Evolutionary conservation across 2,329 filamentous ascomycete species (phyloP).

Genomic region (Apiospora saccharicola): DNA sequence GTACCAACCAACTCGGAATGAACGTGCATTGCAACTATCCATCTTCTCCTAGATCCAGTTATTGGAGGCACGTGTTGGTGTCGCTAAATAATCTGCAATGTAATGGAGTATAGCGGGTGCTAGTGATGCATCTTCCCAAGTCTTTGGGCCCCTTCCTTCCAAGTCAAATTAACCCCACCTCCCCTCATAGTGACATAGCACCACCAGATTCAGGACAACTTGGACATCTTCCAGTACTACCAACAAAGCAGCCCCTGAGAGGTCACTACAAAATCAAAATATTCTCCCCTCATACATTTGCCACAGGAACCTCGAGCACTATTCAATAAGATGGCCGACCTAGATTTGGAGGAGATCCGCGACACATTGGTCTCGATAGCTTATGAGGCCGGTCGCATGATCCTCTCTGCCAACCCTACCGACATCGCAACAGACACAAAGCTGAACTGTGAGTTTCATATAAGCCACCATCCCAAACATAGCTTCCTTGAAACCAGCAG

Average conservation of each 20-base stretch:
- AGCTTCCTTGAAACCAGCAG: background rate
- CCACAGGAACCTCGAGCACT: background rate
- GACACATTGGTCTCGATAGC: conserved; percentile 67
- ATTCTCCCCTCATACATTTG: background rate
- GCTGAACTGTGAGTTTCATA: conserved; percentile 63
- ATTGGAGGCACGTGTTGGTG: background rate
- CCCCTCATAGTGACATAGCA: background rate
- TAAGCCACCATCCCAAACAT: background rate
- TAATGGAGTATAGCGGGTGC: background rate
- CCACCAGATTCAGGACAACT: background rate
- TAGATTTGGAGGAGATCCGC: conserved; percentile 68
- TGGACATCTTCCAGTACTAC: background rate
- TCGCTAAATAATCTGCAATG: background rate
- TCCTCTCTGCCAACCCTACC: conserved; percentile 66
- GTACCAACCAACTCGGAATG: background rate
- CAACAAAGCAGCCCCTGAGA: background rate
- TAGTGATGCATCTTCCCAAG: background rate
- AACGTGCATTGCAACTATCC: background rate
- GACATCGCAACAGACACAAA: conserved; percentile 66
- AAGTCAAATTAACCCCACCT: conserved; percentile 7
- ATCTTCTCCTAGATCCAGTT: background rate
- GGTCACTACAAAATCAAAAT: background rate
- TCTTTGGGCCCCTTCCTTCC: background rate
- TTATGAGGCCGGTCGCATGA: conserved; percentile 70
- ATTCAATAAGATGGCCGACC: conserved; percentile 48